Evolutionary conservation across 768 basidiomycete genomes (phyloP).

Genomic region (Termitomyces sp.): DNA sequence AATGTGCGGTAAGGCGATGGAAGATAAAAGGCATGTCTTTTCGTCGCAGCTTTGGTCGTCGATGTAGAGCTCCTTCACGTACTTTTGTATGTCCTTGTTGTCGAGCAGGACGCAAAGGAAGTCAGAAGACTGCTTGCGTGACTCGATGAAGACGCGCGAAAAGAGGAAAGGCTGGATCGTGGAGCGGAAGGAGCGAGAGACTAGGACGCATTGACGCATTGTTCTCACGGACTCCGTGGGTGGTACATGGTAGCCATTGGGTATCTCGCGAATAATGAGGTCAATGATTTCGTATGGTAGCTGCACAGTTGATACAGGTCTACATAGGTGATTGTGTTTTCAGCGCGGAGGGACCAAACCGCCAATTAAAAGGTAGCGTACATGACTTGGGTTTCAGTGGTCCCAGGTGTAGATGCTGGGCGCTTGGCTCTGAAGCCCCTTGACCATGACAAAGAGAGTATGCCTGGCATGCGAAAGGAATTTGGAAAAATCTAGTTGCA

Average conservation of each 20-base stretch:
- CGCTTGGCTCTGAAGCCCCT: neutral
- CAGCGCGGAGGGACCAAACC: neutral
- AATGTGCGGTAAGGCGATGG: neutral
- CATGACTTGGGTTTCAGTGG: neutral
- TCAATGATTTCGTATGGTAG: neutral
- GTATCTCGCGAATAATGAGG: neutral
- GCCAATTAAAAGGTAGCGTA: neutral
- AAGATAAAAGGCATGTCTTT: neutral
- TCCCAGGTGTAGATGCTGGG: neutral
- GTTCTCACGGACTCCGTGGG: neutral
- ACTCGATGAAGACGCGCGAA: neutral
- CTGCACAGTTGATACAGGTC: neutral
- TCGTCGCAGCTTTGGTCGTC: neutral
- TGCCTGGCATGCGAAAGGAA: neutral
- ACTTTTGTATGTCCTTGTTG: neutral
- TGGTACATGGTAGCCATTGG: neutral
- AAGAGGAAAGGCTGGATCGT: neutral
- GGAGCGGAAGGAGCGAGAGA: neutral
- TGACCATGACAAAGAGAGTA: neutral
- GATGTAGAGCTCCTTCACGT: slow-evolving; percentile 1
- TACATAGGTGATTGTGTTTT: neutral
- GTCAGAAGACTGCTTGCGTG: neutral
- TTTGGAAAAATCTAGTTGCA: neutral
- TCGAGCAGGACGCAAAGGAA: neutral
- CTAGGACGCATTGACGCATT: neutral